Evolutionary conservation across 1,139 yeast genomes (phyloP).

Genomic region (Zhuliangozyma parablackwelliae): DNA sequence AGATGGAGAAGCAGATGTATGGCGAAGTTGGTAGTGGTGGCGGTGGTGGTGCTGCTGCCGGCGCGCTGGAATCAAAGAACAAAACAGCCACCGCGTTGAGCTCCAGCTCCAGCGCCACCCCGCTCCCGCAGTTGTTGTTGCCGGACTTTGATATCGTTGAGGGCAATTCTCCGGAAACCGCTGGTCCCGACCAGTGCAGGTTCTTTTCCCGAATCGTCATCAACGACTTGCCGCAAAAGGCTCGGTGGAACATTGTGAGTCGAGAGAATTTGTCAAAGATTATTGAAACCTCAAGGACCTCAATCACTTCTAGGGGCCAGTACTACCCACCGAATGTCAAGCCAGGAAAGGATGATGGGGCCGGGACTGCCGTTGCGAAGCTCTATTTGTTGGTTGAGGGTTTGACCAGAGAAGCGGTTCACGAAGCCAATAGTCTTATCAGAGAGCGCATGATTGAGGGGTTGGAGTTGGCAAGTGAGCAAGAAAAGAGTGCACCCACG

Average conservation of each 20-base stretch:
- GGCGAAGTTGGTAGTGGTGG: slow-evolving; percentile 10
- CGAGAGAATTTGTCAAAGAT: slow-evolving; percentile 61
- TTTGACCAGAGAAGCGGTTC: slow-evolving; percentile 57
- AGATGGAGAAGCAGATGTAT: slow-evolving; percentile 41
- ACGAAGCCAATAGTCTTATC: slow-evolving; percentile 61
- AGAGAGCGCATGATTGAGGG: slow-evolving; percentile 61
- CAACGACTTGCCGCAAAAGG: slow-evolving; percentile 82
- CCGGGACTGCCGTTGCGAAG: slow-evolving; percentile 50
- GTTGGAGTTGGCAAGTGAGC: slow-evolving; percentile 40
- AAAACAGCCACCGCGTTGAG: slow-evolving; percentile 1
- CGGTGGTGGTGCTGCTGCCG: background rate
- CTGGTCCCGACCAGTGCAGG: slow-evolving; percentile 58
- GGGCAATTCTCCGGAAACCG: slow-evolving; percentile 56
- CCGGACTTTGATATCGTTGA: slow-evolving; percentile 50
- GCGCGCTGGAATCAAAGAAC: slow-evolving; percentile 6
- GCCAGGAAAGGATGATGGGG: slow-evolving; percentile 21
- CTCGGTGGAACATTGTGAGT: slow-evolving; percentile 79
- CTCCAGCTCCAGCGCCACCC: slow-evolving; percentile 4
- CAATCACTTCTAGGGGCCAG: slow-evolving; percentile 81
- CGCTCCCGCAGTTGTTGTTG: slow-evolving; percentile 9
- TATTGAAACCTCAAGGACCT: slow-evolving; percentile 68
- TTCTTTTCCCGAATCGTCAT: slow-evolving; percentile 71
- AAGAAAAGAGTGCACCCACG: slow-evolving; percentile 32
- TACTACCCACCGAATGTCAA: slow-evolving; percentile 60
- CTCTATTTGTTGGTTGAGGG: slow-evolving; percentile 80